phyloP scores from a whole-genome alignment of 2,329 filamentous ascomycete genomes.

The Aureobasidium mangrovei region DNA sequence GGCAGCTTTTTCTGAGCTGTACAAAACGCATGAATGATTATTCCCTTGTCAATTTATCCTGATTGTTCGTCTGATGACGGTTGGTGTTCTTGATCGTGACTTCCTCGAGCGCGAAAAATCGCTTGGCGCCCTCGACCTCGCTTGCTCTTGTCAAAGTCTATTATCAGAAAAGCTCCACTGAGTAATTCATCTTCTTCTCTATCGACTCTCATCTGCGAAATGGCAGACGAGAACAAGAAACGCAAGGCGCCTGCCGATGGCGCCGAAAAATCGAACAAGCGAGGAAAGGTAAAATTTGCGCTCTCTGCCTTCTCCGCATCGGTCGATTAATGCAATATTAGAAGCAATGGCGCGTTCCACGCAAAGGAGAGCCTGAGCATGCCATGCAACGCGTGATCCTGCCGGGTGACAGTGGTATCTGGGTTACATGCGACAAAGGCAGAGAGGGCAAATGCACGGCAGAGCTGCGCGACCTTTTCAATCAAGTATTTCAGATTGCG shows the following conservation, averaged over 20 bases:
- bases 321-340: neutral
- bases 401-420: constrained; percentile 64
- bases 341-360: constrained; percentile 13
- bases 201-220: neutral
- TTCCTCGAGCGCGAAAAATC: neutral
- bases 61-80: neutral
- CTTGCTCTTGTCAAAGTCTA: neutral
- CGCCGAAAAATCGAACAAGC: constrained; percentile 11
- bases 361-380: neutral
- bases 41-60: neutral
- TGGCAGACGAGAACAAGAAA: constrained; percentile 16
- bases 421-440: constrained; percentile 66
- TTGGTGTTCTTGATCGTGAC: neutral
- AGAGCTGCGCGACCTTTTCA: constrained; percentile 57
- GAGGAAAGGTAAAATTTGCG: constrained; percentile 12
- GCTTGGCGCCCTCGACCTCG: constrained; percentile 8
- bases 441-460: constrained; percentile 61
- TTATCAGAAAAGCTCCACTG: neutral
- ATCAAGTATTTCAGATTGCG: constrained; percentile 32
- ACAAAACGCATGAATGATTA: constrained; percentile 13
- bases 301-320: neutral
- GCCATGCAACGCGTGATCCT: constrained; percentile 39
- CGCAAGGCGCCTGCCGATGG: constrained; percentile 14
- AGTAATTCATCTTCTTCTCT: neutral
- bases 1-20: constrained; percentile 7